Percentiles rank a stretch among this genome's conserved stretches.
phyloP scores from a whole-genome alignment of 1,139 yeast species.

The Candida sp. region DNA sequence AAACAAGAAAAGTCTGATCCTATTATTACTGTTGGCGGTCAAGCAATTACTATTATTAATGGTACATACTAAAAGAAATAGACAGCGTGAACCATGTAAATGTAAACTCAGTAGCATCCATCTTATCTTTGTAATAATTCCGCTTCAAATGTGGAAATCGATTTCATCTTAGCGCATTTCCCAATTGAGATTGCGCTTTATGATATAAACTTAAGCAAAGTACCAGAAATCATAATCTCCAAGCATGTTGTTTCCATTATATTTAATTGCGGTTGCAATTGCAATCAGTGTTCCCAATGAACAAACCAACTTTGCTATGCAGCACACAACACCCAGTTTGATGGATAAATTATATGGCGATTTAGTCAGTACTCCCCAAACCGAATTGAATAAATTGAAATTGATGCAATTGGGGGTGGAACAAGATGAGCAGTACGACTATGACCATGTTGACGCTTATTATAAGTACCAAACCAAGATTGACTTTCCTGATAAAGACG shows the following conservation, averaged over 20 bases:
- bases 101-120: too few relatives aligned
- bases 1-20: constrained; percentile 13
- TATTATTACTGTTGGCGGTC: constrained; percentile 22
- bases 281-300: background rate
- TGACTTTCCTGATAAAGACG: constrained; percentile 33
- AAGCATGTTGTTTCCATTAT: background rate
- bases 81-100: too few relatives aligned
- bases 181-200: background rate
- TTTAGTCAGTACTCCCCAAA: constrained; percentile 4
- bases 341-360: constrained; percentile 11
- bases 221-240: background rate
- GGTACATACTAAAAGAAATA: constrained; percentile 22
- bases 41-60: constrained; percentile 26
- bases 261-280: background rate
- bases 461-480: constrained; percentile 20
- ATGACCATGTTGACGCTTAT: constrained; percentile 6
- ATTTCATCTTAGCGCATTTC: background rate
- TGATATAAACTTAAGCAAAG: background rate
- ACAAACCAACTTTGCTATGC: background rate
- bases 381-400: constrained; percentile 1
- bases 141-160: too few relatives aligned
- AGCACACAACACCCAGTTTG: background rate
- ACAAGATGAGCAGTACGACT: constrained; percentile 3
- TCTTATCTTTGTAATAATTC: too few relatives aligned
- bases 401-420: background rate